phyloP scores from a whole-genome alignment of 495 filamentous ascomycete species.

The Thermochaetoides thermophila region DNA sequence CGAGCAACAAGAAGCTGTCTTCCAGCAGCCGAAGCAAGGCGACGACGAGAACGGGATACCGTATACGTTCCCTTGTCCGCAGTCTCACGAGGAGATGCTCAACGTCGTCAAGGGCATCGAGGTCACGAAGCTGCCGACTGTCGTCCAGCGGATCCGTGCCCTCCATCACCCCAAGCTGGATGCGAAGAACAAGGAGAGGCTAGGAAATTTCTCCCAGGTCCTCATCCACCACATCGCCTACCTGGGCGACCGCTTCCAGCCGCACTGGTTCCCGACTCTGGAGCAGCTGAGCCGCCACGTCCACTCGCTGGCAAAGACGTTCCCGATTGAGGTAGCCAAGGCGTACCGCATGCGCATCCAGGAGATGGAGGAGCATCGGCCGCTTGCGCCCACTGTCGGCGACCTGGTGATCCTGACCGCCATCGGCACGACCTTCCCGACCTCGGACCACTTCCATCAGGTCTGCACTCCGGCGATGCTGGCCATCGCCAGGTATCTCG shows the following conservation, averaged over 20 bases:
- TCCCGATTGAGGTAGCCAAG: constrained; percentile 57
- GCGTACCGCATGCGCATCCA: constrained; percentile 62
- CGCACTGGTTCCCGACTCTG: constrained; percentile 22
- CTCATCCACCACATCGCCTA: constrained; percentile 69
- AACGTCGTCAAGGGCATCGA: constrained; percentile 43
- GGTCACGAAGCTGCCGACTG: constrained; percentile 49
- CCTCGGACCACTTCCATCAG: constrained; percentile 91
- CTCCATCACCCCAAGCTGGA: constrained; percentile 80
- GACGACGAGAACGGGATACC: constrained; percentile 42
- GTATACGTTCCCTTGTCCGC: constrained; percentile 74
- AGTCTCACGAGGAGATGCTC: constrained; percentile 59
- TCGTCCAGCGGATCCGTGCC: constrained; percentile 79
- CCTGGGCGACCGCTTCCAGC: constrained; percentile 34
- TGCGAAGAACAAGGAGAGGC: constrained; percentile 67
- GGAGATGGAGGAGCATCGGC: constrained; percentile 42
- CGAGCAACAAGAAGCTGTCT: constrained; percentile 31
- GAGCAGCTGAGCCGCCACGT: constrained; percentile 29
- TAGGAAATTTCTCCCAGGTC: constrained; percentile 55
- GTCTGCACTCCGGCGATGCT: constrained; percentile 81
- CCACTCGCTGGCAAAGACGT: constrained; percentile 64
- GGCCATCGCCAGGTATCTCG: constrained; percentile 67
- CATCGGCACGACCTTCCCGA: constrained; percentile 74
- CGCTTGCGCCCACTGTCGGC: constrained; percentile 47
- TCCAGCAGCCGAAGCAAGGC: constrained; percentile 20
- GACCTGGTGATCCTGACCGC: constrained; percentile 74